Evolutionary conservation across 306 rosid genomes (phyloP), one percentile per base, ranked within the genome.

Genomic region (Rubus parviflorus): DNA sequence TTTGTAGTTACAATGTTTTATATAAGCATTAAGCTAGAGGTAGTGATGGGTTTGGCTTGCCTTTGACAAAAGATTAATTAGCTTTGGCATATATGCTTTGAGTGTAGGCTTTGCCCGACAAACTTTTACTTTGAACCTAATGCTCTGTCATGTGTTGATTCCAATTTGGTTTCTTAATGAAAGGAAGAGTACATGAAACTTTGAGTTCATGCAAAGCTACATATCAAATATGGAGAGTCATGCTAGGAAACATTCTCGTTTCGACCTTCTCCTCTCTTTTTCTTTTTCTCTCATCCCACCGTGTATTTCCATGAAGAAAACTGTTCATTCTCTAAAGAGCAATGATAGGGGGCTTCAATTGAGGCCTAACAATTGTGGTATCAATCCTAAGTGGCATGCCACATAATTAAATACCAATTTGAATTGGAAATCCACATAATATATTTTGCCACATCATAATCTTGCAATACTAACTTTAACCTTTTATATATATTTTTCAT

Each of bases 51-150:
- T 16, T 80, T 77, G 62, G 15, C 83, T 89, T 78, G 83, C 84
- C 74, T 82, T 42, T 64, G 17, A 56, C 75, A 62, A 11, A 30
- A 48, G 66, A 43, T 81, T 67, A 80, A 43, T 81, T 67, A 80
- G 83, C 46, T 85, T 87, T 86, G 89, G 97, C 86, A 89, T 81
- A 88, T 94, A 84, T 94, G 82, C 98, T 79, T 91, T 81, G 95
- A 88, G 96, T 95, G 97, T 83, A 63, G 83, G 74, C 77, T 77
- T 48, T 41, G 54, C 69, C 56, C 7, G 52, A 41, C 77, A 79
- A 68, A 80, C 76, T 75, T 68, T 68, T 48, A 63, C 67, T 77
- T 49, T 82, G 85, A 73, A 71, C 81, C 81, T 70, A 46, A 81
- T 81, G 68, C 81, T 76, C 80, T 82, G 68, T 74, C 74, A 87